phyloP scores from a whole-genome alignment of 106 monocot species.

The Alisma plantagoaquatica region DNA sequence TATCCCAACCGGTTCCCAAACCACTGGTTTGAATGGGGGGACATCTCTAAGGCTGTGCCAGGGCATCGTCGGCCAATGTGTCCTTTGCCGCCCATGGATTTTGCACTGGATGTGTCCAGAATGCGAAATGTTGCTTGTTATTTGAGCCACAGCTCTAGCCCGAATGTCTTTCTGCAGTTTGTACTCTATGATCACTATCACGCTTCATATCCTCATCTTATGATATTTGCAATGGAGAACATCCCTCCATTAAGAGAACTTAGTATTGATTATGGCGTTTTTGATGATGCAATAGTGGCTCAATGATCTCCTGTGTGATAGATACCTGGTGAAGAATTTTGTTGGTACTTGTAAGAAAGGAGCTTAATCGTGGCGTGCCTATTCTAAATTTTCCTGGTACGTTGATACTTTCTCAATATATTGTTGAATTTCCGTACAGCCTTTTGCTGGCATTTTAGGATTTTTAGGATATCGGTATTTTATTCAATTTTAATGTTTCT shows the following conservation, averaged over 20 bases:
- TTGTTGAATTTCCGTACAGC: no score
- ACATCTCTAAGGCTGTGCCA: constrained; percentile 62
- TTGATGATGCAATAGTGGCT: no score
- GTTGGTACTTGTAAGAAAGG: no score
- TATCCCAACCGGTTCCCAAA: constrained; percentile 55
- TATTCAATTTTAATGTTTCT: no score
- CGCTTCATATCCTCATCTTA: constrained; percentile 63
- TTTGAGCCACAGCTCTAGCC: constrained; percentile 76
- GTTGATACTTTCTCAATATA: no score
- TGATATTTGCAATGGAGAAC: constrained; percentile 92
- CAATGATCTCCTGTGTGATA: no score
- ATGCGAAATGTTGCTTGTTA: constrained; percentile 84
- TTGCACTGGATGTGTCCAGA: constrained; percentile 75
- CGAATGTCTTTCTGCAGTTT: constrained; percentile 92
- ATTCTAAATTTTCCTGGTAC: no score
- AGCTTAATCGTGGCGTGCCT: no score
- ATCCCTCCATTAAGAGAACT: constrained; percentile 89
- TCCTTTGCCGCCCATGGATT: constrained; percentile 39
- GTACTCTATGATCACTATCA: constrained; percentile 82
- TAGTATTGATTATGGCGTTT: constrained; percentile 89
- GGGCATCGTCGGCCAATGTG: constrained; percentile 24
- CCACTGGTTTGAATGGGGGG: constrained; percentile 94
- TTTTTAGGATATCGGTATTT: no score
- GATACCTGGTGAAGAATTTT: no score
- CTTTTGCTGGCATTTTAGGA: no score